Evolutionary conservation across 202 grass and related monocot genomes (phyloP).

Genomic region (Hordeum pubiflorum): DNA sequence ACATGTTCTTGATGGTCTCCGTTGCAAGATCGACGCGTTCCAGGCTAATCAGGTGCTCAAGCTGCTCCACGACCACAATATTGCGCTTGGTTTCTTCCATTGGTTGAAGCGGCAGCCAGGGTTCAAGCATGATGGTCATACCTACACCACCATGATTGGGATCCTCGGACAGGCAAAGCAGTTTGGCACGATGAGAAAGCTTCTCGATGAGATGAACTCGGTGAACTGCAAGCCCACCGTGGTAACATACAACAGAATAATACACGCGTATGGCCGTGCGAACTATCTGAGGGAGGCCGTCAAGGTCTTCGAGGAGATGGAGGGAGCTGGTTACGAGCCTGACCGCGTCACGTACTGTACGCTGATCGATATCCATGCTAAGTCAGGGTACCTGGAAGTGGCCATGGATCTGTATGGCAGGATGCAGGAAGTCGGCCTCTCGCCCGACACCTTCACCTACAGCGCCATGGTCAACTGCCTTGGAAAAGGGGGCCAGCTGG

Average conservation of each 20-base stretch:
- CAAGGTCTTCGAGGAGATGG: conserved; percentile 85
- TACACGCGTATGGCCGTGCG: conserved; percentile 86
- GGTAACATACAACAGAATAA: conserved; percentile 94
- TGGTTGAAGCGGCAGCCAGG: conserved; percentile 84
- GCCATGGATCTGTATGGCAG: conserved; percentile 72
- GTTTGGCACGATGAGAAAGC: conserved; percentile 68
- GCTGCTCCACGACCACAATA: conserved; percentile 66
- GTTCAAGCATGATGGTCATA: conserved; percentile 92
- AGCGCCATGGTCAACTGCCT: conserved; percentile 98
- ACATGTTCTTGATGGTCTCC: conserved; percentile 60
- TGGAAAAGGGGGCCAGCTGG: conserved; percentile 77
- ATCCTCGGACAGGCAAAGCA: conserved; percentile 88
- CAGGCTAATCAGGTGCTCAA: conserved; percentile 97
- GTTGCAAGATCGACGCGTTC: conserved; percentile 68
- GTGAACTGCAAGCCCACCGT: conserved; percentile 77
- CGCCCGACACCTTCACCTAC: conserved; percentile 90
- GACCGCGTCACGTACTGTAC: conserved; percentile 87
- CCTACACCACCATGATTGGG: conserved; percentile 97
- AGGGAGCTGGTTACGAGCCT: conserved; percentile 57
- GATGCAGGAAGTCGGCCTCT: conserved; percentile 80
- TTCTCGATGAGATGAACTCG: conserved; percentile 74
- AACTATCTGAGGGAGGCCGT: conserved; percentile 81
- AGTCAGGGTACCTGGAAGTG: conserved; percentile 73
- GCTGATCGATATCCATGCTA: conserved; percentile 95
- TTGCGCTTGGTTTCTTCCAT: conserved; percentile 76